phyloP scores from a whole-genome alignment of 1,284 basidiomycete genomes.

The Macrocystidia cucumis region DNA sequence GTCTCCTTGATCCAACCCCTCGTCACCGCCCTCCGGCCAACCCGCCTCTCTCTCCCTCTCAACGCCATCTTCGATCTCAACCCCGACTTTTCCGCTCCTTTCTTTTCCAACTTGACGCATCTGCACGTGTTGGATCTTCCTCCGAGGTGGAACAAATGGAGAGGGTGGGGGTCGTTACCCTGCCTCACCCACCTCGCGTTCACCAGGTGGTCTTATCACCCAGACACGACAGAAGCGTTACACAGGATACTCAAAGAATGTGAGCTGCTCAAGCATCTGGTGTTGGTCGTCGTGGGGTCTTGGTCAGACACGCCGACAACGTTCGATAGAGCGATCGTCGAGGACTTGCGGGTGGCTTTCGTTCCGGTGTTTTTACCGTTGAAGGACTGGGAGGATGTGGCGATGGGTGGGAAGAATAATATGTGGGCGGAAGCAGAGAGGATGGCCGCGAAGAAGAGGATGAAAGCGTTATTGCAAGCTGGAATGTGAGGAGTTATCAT shows the following conservation, averaged over 20 bases:
- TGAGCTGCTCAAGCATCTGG: not conserved
- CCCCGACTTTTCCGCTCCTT: conserved; percentile 4
- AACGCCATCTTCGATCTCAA: not conserved
- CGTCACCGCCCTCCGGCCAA: not conserved
- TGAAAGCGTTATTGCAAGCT: not conserved
- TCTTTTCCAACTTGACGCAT: conserved; percentile 2
- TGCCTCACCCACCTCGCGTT: not conserved
- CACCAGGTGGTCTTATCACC: not conserved
- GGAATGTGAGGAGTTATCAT: too few species aligned
- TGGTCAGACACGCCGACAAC: not conserved
- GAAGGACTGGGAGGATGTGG: not conserved
- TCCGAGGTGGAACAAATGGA: not conserved
- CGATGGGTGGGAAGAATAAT: not conserved
- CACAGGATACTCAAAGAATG: not conserved
- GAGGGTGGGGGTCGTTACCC: not conserved
- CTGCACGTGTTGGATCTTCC: not conserved
- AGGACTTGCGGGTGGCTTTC: not conserved
- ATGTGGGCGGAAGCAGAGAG: not conserved
- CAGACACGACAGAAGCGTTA: not conserved
- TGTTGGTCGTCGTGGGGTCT: not conserved
- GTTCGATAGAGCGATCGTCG: not conserved
- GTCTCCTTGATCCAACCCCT: not conserved
- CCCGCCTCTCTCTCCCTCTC: not conserved
- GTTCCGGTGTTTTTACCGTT: not conserved
- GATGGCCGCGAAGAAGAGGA: not conserved